Conservation (phyloP, 805 yeast genomes). For the Schwanniomyces polymorphus region DNA sequence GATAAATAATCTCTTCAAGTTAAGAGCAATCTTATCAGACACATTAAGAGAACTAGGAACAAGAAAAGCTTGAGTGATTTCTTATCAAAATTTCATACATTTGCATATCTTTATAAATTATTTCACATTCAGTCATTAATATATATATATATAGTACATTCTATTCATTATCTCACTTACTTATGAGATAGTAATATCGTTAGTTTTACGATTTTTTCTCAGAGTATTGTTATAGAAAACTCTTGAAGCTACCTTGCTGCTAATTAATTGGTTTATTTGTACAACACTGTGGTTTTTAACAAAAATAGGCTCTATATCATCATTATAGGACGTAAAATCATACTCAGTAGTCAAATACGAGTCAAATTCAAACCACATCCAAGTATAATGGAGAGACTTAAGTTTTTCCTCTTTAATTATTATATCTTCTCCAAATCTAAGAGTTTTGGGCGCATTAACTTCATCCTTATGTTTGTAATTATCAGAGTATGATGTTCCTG, state of each 20-base stretch:
- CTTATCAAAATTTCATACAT: background rate
- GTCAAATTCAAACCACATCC: slow-evolving; percentile 30
- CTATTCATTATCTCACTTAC: background rate
- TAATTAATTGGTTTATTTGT: slow-evolving; percentile 21
- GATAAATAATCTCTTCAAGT: slow-evolving; percentile 71
- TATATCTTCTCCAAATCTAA: slow-evolving; percentile 17
- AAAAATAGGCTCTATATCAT: slow-evolving; percentile 8
- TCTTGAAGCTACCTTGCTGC: slow-evolving; percentile 10
- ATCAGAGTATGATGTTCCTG: background rate
- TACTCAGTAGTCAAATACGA: slow-evolving; percentile 15
- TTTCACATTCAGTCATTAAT: background rate
- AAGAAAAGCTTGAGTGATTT: background rate
- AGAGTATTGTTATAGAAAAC: slow-evolving; percentile 26
- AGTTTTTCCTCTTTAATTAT: slow-evolving; percentile 9
- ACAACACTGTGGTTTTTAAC: slow-evolving; percentile 17
- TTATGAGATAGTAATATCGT: slow-evolving; percentile 3
- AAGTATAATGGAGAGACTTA: slow-evolving; percentile 15
- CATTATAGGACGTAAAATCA: slow-evolving; percentile 14
- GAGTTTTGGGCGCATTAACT: slow-evolving; percentile 4
- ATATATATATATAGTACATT: background rate
- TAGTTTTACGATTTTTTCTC: slow-evolving; percentile 11
- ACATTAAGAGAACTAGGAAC: slow-evolving; percentile 45
- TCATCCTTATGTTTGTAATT: background rate
- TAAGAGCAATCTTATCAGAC: slow-evolving; percentile 61
- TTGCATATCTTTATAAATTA: background rate